Evolutionary conservation across 441 rosid species (phyloP), one percentile per base, ranked within the genome.

Genomic region (Eutrema salsugineum): DNA sequence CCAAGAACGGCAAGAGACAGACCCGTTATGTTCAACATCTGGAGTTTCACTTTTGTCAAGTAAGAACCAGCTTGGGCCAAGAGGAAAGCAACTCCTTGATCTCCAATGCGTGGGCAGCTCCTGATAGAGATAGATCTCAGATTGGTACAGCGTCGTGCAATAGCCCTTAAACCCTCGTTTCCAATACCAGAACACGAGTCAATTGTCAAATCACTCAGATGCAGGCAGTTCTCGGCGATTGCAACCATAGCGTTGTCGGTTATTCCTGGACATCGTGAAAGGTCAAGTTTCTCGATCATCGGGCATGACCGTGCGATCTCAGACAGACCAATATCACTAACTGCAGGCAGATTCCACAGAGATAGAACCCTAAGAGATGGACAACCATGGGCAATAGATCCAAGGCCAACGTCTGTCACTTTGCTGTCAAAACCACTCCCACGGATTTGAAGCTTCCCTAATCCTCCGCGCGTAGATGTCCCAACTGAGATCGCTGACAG

Each of bases 81-180:
- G 57, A 95, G 81, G 72, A 88, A 85, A 16, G 96, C 85, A 43
- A 93, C 81, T 61, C 97, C 99, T 63, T 84, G 93, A 78, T 95
- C 99, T 38, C 98, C 94, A 40, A 95, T 82, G 24, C 93, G 97
- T n/a, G 93, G 87, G 61, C 99, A 93, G 79, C 87, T 93, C 83
- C 86, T 95, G 76, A 95, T 86, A 64, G 90, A 87, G 66, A 95
- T 65, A 12, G 89, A 85, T 68, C 85, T 87, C 71, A 93, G 82
- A 40, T 78, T 79, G 38, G 73, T 65, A 84, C 99, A 95, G 1
- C 79, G 78, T 72, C 84, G 81, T 48, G 89, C 99, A 65, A 93
- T 78, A 57, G 90, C 95, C 73, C 87, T 88, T 35, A 93, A 69
- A 33, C 95, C 93, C 50, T 93, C 98, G 32, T 93, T 89, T 1